Evolutionary conservation across 2,329 filamentous ascomycete species (phyloP).

Genomic region (Penicillium brevicompactum): DNA sequence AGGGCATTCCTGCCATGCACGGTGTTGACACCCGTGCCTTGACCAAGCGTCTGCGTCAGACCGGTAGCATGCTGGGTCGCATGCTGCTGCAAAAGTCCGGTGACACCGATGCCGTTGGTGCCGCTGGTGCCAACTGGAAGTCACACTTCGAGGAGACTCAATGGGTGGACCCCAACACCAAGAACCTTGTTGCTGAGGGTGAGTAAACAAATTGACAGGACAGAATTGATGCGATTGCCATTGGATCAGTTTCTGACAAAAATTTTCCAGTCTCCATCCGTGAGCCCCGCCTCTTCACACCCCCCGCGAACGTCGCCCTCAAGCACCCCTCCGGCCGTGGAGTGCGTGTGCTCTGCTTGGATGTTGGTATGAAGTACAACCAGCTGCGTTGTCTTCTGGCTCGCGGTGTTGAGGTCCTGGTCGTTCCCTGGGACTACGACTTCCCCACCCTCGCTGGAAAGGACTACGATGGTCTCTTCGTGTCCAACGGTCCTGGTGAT

Average conservation of each 20-base stretch:
- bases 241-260: constrained; percentile 37
- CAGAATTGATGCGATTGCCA: not conserved
- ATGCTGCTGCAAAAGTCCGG: constrained; percentile 72
- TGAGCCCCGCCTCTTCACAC: constrained; percentile 81
- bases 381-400: constrained; percentile 90
- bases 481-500: constrained; percentile 97
- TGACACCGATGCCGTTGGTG: constrained; percentile 46
- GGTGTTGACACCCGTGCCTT: constrained; percentile 91
- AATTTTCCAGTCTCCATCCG: constrained; percentile 75
- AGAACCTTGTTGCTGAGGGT: constrained; percentile 95
- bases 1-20: constrained; percentile 90
- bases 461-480: constrained; percentile 93
- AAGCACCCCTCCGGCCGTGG: constrained; percentile 86
- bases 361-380: constrained; percentile 98
- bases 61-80: constrained; percentile 94
- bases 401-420: constrained; percentile 88
- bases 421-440: constrained; percentile 96
- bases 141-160: constrained; percentile 74
- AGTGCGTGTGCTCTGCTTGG: constrained; percentile 86
- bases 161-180: constrained; percentile 89
- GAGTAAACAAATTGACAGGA: constrained; percentile 43
- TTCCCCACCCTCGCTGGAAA: constrained; percentile 75
- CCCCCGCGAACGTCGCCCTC: constrained; percentile 68
- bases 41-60: constrained; percentile 89
- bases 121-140: constrained; percentile 51